Evolutionary conservation across 2,329 filamentous ascomycete genomes (phyloP).

Genomic region (Ophiostoma piceae): DNA sequence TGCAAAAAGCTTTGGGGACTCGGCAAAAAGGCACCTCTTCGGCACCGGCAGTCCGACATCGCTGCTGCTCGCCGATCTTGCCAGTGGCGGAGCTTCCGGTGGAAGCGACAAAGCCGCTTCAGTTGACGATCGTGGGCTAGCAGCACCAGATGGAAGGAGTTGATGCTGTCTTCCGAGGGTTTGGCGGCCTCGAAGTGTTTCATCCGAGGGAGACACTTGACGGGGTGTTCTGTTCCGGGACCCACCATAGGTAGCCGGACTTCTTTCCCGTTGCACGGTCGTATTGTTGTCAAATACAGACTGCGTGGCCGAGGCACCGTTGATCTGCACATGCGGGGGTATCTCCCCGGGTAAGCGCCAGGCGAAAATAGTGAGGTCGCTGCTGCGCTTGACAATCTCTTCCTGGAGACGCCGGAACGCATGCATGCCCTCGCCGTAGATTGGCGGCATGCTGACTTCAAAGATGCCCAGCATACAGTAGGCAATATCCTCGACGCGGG

Average conservation of each 20-base stretch:
- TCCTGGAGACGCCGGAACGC: conserved; percentile 28
- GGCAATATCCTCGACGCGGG: conserved; percentile 27
- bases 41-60: background rate
- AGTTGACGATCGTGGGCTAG: background rate
- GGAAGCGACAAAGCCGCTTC: background rate
- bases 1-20: conserved; percentile 21
- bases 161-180: background rate
- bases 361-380: conserved; percentile 29
- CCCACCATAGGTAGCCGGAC: background rate
- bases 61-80: background rate
- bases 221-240: background rate
- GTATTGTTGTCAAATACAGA: background rate
- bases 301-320: background rate
- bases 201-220: background rate
- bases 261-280: background rate
- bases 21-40: conserved; percentile 21
- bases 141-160: background rate
- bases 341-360: conserved; percentile 23
- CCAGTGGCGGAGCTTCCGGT: background rate
- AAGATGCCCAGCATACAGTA: conserved; percentile 29
- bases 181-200: background rate
- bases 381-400: conserved; percentile 25
- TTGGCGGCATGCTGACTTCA: conserved; percentile 26
- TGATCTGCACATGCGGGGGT: background rate
- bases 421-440: conserved; percentile 28